Conservation (phyloP, 2,329 filamentous ascomycete genomes). For the Coniochaeta sp. region DNA sequence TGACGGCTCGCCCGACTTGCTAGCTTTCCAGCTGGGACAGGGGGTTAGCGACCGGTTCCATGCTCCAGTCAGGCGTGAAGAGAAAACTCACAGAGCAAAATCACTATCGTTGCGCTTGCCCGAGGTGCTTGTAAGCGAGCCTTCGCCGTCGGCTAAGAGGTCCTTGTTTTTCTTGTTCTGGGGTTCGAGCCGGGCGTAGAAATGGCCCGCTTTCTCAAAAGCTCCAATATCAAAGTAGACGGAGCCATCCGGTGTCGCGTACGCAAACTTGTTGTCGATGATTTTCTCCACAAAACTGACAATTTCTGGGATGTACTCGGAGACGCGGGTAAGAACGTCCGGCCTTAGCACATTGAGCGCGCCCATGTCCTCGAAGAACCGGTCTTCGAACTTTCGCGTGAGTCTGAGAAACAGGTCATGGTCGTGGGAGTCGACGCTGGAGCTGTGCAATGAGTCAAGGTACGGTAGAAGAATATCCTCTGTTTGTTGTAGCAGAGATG, state of each 20-base stretch:
- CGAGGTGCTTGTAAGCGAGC: conserved; percentile 60
- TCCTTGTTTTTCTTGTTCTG: conserved; percentile 79
- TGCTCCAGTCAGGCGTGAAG: neutral
- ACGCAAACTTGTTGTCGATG: conserved; percentile 79
- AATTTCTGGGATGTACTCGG: conserved; percentile 84
- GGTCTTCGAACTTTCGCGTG: conserved; percentile 76
- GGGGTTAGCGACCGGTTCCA: neutral
- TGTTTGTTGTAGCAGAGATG: conserved; percentile 40
- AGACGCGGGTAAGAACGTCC: conserved; percentile 80
- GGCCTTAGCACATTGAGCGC: conserved; percentile 78
- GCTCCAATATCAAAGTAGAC: conserved; percentile 90
- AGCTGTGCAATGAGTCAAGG: conserved; percentile 63
- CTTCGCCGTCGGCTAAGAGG: conserved; percentile 82
- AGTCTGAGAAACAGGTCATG: conserved; percentile 77
- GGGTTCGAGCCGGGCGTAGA: conserved; percentile 78
- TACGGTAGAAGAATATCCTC: conserved; percentile 72
- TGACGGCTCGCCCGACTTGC: conserved; percentile 35
- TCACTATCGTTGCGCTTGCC: conserved; percentile 63
- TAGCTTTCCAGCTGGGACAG: conserved; percentile 41
- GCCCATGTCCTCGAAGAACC: conserved; percentile 83
- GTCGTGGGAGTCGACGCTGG: conserved; percentile 52
- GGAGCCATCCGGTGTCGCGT: conserved; percentile 65
- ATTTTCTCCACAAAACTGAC: conserved; percentile 77
- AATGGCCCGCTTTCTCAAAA: conserved; percentile 78
- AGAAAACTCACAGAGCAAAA: conserved; percentile 63